Conservation (phyloP, 139 green algal species). For the Choricystis sp. region DNA sequence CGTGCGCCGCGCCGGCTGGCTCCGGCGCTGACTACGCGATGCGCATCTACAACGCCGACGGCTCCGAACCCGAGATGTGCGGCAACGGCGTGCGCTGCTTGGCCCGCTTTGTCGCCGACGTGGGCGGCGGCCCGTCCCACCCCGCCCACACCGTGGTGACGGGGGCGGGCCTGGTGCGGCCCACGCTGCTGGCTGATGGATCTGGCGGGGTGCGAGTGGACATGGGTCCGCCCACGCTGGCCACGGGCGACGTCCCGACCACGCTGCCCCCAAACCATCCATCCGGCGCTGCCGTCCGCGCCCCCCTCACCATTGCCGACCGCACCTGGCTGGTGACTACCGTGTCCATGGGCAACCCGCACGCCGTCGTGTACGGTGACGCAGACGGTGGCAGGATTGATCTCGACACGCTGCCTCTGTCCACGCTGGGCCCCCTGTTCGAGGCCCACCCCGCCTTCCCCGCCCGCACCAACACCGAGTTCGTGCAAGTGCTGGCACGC, state of each 20-base stretch:
- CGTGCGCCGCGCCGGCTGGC: conserved; percentile 39
- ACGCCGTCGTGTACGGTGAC: conserved; percentile 67
- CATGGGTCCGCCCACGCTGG: conserved; percentile 86
- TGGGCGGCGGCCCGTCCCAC: conserved; percentile 10
- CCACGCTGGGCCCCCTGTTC: conserved; percentile 67
- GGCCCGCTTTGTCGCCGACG: conserved; percentile 74
- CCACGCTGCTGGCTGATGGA: conserved; percentile 65
- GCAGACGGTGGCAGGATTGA: conserved; percentile 47
- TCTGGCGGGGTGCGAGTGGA: conserved; percentile 62
- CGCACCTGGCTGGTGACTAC: conserved; percentile 61
- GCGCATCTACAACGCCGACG: conserved; percentile 96
- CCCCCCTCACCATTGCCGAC: conserved; percentile 54
- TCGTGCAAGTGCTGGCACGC: conserved; percentile 36
- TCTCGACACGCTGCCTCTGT: conserved; percentile 58
- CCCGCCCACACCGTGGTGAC: conserved; percentile 76
- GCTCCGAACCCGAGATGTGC: conserved; percentile 98
- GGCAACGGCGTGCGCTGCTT: conserved; percentile 97
- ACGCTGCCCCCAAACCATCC: conserved; percentile 58
- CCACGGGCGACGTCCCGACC: conserved; percentile 56
- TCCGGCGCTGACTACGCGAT: conserved; percentile 73
- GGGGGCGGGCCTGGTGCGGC: conserved; percentile 85
- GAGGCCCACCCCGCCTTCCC: conserved; percentile 83
- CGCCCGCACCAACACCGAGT: conserved; percentile 87
- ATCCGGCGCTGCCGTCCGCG: conserved; percentile 36
- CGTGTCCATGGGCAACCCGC: conserved; percentile 96